Percentiles rank a stretch among this genome's conserved stretches.
Evolutionary conservation across 2,329 filamentous ascomycete species (phyloP).

Genomic region (Paracorniculantispora psalliotae): DNA sequence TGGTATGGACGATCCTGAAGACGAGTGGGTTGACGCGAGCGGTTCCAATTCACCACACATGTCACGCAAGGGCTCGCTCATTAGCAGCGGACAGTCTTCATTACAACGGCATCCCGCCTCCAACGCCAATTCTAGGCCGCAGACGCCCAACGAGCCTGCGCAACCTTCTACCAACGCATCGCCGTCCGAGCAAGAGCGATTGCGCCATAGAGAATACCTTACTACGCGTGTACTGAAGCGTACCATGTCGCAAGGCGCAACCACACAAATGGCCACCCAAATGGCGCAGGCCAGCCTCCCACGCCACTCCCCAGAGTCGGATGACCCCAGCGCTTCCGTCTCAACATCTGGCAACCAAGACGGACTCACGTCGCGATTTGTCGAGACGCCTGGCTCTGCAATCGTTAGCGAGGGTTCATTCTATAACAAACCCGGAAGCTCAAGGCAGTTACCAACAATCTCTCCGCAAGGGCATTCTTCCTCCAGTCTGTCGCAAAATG

Average conservation of each 20-base stretch:
- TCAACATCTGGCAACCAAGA: slow-evolving; percentile 33
- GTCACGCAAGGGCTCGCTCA: slow-evolving; percentile 42
- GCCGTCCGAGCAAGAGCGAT: slow-evolving; percentile 36
- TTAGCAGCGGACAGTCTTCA: slow-evolving; percentile 45
- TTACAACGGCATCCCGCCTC: slow-evolving; percentile 26
- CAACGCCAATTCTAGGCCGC: slow-evolving; percentile 28
- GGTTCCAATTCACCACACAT: slow-evolving; percentile 56
- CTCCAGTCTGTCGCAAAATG: slow-evolving; percentile 28
- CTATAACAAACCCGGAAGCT: slow-evolving; percentile 33
- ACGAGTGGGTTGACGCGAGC: slow-evolving; percentile 65
- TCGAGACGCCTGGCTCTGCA: slow-evolving; percentile 46
- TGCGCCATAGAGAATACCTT: slow-evolving; percentile 58
- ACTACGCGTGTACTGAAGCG: slow-evolving; percentile 64
- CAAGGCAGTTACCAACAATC: slow-evolving; percentile 28
- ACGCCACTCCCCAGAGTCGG: slow-evolving; percentile 30
- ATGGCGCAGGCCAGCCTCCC: slow-evolving; percentile 36
- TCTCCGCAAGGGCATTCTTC: slow-evolving; percentile 40
- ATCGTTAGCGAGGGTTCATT: slow-evolving; percentile 49
- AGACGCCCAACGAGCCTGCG: slow-evolving; percentile 27
- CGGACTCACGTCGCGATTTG: slow-evolving; percentile 56
- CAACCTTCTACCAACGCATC: slow-evolving; percentile 17
- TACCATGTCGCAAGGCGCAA: slow-evolving; percentile 55
- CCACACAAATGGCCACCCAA: slow-evolving; percentile 61
- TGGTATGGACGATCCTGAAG: slow-evolving; percentile 46
- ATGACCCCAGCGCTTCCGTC: slow-evolving; percentile 21